Evolutionary conservation across 148 eudicot species (phyloP), one percentile per base, ranked within the genome.

Genomic region (Drosera capensis): DNA sequence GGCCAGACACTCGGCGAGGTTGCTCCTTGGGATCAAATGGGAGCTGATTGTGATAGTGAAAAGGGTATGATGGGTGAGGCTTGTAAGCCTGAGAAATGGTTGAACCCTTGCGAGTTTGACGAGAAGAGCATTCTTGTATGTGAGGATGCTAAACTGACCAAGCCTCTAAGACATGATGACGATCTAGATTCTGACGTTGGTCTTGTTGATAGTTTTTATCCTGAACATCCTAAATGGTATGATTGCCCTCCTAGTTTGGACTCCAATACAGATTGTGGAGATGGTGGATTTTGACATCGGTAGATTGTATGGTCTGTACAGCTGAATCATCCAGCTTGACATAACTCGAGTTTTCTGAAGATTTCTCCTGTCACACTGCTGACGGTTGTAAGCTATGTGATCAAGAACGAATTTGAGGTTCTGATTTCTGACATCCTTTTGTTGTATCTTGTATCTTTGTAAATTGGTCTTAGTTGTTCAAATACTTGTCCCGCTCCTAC

Each of bases 241-340:
- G 96, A 88, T 60, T 83, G 94, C 43, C 86, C 94, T 52, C 80
- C 94, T 68, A 83, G 62, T n/a, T 65, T 87, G 77, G 96, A 87
- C 67, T 65, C 94, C 17, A 52, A 71, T 52, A 56, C 83, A 47
- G 94, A 84, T 68, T 87, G 90, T 52, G 74, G 72, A 47, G 80
- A 71, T 60, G 71, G 59, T 62, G 96, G 71, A 66, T 79, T 68
- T 58, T 57, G 68, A 34, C 79, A 73, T 45, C 84, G 81, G 62
- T 78, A 70, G 64, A 71, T 78, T 59, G 70, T 77, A 60, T 84
- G n/a, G n/a, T 46, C 49, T 45, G 40, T 58, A 51, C 58, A 57
- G 60, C 60, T 59, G 59, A 60, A 56, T 53, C 45, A 53, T 54
- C 64, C 71, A 58, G 66, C 64, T 58, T 50, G 53, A 49, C 63